A percentile compares a stretch with the other conserved stretches of the same genome.
Conservation (phyloP, 2,329 filamentous ascomycete species). For the Arthrobotrys sinensis region DNA sequence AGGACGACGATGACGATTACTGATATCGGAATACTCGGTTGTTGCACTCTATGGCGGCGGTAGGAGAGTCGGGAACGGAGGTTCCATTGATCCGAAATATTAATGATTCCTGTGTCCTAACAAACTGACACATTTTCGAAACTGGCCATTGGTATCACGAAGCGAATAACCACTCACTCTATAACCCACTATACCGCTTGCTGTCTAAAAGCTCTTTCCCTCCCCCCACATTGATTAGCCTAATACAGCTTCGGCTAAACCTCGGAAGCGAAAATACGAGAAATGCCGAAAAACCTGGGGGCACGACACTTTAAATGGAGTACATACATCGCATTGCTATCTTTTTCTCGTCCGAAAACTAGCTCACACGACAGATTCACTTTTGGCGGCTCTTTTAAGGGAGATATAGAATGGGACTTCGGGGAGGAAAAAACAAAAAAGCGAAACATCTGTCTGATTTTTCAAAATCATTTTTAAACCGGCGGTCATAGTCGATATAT, state of each 20-base stretch:
- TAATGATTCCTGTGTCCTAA: constrained; percentile 8
- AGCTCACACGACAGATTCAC: constrained; percentile 4
- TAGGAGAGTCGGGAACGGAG: not conserved
- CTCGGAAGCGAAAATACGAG: constrained; percentile 47
- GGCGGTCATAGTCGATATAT: constrained; percentile 36
- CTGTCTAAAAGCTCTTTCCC: constrained; percentile 3
- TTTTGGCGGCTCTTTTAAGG: constrained; percentile 2
- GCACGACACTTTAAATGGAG: constrained; percentile 11
- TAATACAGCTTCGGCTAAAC: constrained; percentile 55
- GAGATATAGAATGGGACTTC: constrained; percentile 20
- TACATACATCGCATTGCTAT: constrained; percentile 23
- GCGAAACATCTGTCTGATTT: constrained; percentile 23
- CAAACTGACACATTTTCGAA: constrained; percentile 27
- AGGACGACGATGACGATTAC: constrained; percentile 59
- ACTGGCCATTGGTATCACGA: constrained; percentile 24
- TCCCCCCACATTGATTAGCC: constrained; percentile 38
- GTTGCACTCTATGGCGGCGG: not conserved
- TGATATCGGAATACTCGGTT: constrained; percentile 25
- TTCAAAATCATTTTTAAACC: constrained; percentile 26
- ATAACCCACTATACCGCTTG: constrained; percentile 7
- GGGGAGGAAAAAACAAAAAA: constrained; percentile 8
- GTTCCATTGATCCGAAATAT: constrained; percentile 35
- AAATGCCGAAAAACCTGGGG: constrained; percentile 1
- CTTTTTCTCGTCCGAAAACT: constrained; percentile 4
- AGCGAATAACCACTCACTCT: constrained; percentile 18